A percentile compares a stretch with the other conserved stretches of the same genome.
These are phyloP conservation scores for Lycium ferocissimum DNA, from an alignment of 257 asterid species.

Conservation along the genomic window DNA sequence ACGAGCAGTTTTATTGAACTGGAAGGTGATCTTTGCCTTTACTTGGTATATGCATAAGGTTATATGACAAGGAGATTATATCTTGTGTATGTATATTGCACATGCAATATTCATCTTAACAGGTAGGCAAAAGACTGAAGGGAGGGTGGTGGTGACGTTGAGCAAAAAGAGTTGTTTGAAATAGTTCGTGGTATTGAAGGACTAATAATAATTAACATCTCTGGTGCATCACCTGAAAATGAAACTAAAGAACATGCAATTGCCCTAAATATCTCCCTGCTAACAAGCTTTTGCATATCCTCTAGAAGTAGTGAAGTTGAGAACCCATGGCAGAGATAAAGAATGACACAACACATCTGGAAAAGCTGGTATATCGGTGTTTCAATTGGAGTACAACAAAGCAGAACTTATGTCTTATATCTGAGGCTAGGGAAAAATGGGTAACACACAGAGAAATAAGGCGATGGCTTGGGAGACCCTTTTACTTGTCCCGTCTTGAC, in stretches of 20 bases:
- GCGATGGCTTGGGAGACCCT: no score
- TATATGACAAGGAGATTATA: slow-evolving; percentile 15
- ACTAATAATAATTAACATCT: background rate
- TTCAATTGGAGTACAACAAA: slow-evolving; percentile 21
- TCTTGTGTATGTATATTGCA: slow-evolving; percentile 13
- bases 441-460: background rate
- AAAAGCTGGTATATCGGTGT: slow-evolving; percentile 19
- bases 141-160: slow-evolving; percentile 3
- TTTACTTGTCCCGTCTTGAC: no score
- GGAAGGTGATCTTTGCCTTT: slow-evolving; percentile 64
- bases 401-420: background rate
- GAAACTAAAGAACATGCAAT: slow-evolving; percentile 12
- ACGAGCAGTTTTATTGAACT: slow-evolving; percentile 80
- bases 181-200: background rate
- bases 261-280: slow-evolving; percentile 12
- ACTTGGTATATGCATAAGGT: slow-evolving; percentile 30
- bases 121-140: slow-evolving; percentile 6
- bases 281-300: background rate
- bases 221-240: slow-evolving; percentile 22
- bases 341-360: background rate
- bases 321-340: background rate
- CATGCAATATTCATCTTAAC: background rate
- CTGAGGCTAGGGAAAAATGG: slow-evolving; percentile 7
- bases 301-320: slow-evolving; percentile 6
- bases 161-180: background rate